phyloP scores from a whole-genome alignment of 2,329 filamentous ascomycete genomes.

The Neocatenulostroma microsporum region DNA sequence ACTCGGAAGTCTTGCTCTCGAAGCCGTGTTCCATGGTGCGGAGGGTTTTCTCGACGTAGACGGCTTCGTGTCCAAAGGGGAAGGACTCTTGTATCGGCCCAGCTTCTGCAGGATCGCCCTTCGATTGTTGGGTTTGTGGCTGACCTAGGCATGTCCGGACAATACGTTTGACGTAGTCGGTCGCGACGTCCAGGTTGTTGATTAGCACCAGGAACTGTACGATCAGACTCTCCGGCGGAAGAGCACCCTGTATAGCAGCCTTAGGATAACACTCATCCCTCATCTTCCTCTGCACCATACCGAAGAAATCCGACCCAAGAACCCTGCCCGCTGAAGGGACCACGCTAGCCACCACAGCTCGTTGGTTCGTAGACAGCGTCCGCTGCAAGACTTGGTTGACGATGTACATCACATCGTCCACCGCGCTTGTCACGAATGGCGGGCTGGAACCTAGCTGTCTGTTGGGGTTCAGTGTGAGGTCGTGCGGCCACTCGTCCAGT shows the following conservation, averaged over 20 bases:
- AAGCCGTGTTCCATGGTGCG: constrained; percentile 64
- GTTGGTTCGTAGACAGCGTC: constrained; percentile 76
- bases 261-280: constrained; percentile 89
- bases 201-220: constrained; percentile 85
- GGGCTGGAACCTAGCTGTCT: constrained; percentile 67
- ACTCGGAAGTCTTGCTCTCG: constrained; percentile 66
- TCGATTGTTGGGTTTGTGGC: too few species aligned
- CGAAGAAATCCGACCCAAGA: constrained; percentile 81
- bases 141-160: constrained; percentile 58
- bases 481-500: constrained; percentile 76
- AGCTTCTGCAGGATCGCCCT: neutral
- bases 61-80: constrained; percentile 69
- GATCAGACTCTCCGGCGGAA: constrained; percentile 82
- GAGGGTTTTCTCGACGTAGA: constrained; percentile 60
- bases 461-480: constrained; percentile 67
- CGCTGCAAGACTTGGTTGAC: constrained; percentile 86
- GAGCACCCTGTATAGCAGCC: constrained; percentile 64
- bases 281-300: constrained; percentile 98
- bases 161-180: constrained; percentile 84
- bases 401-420: constrained; percentile 99
- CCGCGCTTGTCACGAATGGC: constrained; percentile 87
- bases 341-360: constrained; percentile 67
- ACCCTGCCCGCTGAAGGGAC: constrained; percentile 72
- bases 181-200: constrained; percentile 89
- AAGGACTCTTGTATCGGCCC: constrained; percentile 47